Percentiles rank a stretch among this genome's conserved stretches.
phyloP scores from a whole-genome alignment of 495 filamentous ascomycete species.

The Daldinia caldariorum region DNA sequence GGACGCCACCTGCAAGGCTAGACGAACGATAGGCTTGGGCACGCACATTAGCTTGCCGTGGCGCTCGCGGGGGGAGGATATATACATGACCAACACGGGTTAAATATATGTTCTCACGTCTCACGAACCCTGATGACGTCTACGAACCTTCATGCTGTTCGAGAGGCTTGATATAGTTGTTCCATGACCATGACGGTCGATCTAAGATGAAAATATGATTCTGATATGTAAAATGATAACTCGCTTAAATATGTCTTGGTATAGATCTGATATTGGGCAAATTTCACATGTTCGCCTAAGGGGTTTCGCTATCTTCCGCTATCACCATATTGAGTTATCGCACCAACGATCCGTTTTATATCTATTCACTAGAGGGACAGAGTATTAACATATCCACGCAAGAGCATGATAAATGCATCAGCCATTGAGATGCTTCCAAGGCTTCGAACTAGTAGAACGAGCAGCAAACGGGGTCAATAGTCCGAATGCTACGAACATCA shows the following conservation, averaged over 20 bases:
- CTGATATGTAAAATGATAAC: no score
- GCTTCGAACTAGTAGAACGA: no score
- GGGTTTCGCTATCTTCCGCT: no score
- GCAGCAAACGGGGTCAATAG: no score
- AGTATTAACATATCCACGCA: background rate
- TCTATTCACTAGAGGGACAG: background rate
- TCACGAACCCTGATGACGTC: background rate
- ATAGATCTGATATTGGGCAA: no score
- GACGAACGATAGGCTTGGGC: conserved; percentile 5
- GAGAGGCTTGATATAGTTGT: background rate
- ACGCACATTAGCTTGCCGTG: conserved; percentile 31
- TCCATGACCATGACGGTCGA: no score
- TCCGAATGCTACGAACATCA: no score
- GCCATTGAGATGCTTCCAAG: no score
- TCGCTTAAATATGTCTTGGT: no score
- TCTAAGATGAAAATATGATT: no score
- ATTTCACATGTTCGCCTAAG: no score
- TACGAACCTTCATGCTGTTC: background rate
- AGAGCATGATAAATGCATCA: background rate
- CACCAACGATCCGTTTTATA: background rate
- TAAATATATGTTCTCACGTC: background rate
- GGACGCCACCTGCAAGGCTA: conserved; percentile 10
- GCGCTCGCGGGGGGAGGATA: conserved; percentile 26
- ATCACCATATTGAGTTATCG: no score
- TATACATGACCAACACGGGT: background rate